phyloP scores from a whole-genome alignment of 352 stramenopile species.

The Globisporangium splendens region DNA sequence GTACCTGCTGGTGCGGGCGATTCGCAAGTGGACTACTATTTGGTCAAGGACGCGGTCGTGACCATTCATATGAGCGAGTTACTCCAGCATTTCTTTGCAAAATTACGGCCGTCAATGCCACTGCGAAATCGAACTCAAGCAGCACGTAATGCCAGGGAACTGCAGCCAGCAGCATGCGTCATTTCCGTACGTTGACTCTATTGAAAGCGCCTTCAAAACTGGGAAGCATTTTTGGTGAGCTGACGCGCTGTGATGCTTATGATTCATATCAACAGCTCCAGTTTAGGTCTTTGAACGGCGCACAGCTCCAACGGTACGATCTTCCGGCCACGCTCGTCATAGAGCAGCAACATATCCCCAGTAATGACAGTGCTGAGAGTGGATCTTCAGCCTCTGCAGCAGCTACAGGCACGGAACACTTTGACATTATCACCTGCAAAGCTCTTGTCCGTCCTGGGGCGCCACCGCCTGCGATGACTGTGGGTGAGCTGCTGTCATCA shows the following conservation, averaged over 20 bases:
- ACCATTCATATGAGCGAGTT: conserved; percentile 48
- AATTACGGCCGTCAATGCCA: conserved; percentile 22
- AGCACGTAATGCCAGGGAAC: background rate
- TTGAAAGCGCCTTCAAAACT: background rate
- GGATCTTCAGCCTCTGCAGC: background rate
- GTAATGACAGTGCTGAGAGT: background rate
- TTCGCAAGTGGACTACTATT: conserved; percentile 55
- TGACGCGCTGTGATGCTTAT: too few species aligned
- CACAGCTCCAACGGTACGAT: background rate
- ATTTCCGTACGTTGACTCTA: conserved; percentile 22
- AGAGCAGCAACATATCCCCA: conserved; percentile 8
- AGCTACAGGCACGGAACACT: conserved; percentile 23
- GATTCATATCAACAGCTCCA: conserved; percentile 5
- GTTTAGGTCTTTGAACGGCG: conserved; percentile 9
- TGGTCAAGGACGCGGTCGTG: conserved; percentile 45
- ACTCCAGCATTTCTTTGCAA: conserved; percentile 35
- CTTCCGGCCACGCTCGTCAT: conserved; percentile 6
- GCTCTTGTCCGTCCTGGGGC: background rate
- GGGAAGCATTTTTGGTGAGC: background rate
- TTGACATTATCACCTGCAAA: conserved; percentile 27
- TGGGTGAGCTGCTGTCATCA: too few species aligned
- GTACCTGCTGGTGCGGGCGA: conserved; percentile 38
- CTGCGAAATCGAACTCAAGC: conserved; percentile 10
- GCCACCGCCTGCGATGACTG: background rate
- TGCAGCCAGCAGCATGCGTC: conserved; percentile 15